Percentiles rank a stretch among this genome's conserved stretches.
Evolutionary conservation across 2,329 filamentous ascomycete species (phyloP).

Genomic region (Aspergillus novofumigatus): DNA sequence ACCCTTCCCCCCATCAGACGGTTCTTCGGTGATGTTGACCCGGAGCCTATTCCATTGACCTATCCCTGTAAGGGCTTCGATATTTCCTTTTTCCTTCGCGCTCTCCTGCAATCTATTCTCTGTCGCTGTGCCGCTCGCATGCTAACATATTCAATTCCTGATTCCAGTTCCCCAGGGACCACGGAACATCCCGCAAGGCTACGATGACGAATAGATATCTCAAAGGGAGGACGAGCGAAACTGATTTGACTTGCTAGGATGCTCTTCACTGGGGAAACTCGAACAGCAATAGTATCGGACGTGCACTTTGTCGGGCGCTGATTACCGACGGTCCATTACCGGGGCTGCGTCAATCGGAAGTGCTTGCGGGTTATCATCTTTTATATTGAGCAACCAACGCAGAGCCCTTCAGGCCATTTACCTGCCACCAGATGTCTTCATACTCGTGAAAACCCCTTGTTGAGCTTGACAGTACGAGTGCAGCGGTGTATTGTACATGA

Average conservation of each 20-base stretch:
- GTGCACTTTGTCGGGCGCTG: neutral
- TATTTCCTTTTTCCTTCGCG: neutral
- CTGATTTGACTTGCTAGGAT: slow-evolving; percentile 4
- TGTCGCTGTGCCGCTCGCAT: neutral
- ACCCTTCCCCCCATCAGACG: slow-evolving; percentile 70
- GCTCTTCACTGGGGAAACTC: neutral
- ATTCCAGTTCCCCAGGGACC: slow-evolving; percentile 44
- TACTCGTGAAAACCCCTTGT: slow-evolving; percentile 1
- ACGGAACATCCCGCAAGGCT: slow-evolving; percentile 44
- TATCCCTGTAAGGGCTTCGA: slow-evolving; percentile 75
- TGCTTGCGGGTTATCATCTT: neutral
- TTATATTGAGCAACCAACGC: neutral
- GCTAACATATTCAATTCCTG: neutral
- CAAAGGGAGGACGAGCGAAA: slow-evolving; percentile 6
- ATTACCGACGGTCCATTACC: neutral
- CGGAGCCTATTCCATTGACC: slow-evolving; percentile 73
- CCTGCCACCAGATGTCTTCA: slow-evolving; percentile 2
- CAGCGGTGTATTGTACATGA: slow-evolving; percentile 17
- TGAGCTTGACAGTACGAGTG: slow-evolving; percentile 1
- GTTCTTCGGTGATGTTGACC: slow-evolving; percentile 68
- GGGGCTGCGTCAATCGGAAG: neutral
- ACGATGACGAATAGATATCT: slow-evolving; percentile 40
- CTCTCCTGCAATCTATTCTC: neutral
- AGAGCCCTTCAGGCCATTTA: neutral
- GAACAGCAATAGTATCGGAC: neutral